phyloP scores from a whole-genome alignment of 176 grass and related monocot genomes.

The Musa schizocarpa region DNA sequence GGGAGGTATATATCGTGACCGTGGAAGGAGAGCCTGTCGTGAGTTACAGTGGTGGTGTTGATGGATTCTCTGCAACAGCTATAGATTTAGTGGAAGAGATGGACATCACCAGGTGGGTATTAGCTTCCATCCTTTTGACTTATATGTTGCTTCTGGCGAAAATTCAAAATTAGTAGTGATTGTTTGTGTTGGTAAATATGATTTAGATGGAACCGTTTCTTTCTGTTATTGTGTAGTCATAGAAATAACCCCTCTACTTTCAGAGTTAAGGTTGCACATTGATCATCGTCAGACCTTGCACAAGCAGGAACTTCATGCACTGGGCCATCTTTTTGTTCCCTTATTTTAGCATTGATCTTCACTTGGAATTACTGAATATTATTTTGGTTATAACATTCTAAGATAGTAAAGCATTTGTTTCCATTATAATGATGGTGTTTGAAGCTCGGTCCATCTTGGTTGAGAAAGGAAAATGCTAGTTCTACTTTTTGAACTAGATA shows the following conservation, averaged over 20 bases:
- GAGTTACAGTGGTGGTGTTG: constrained; percentile 55
- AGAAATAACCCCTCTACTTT: too few species aligned
- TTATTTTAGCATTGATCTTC: too few species aligned
- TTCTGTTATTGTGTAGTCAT: not conserved
- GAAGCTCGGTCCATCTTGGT: too few species aligned
- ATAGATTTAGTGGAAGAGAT: constrained; percentile 60
- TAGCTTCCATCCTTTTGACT: not conserved
- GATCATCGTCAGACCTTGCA: too few species aligned
- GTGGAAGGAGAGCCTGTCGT: constrained; percentile 84
- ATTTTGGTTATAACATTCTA: not conserved
- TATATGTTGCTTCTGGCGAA: not conserved
- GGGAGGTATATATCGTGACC: constrained; percentile 89
- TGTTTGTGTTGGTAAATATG: not conserved
- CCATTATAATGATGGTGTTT: too few species aligned
- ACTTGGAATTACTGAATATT: not conserved
- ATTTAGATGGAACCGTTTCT: not conserved
- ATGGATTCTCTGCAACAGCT: constrained; percentile 66
- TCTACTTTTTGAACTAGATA: too few species aligned
- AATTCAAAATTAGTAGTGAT: not conserved
- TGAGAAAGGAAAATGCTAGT: too few species aligned
- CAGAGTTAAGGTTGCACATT: too few species aligned
- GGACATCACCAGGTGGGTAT: constrained; percentile 60
- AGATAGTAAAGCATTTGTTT: too few species aligned
- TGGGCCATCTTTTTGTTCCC: too few species aligned
- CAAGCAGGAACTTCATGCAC: too few species aligned